These are phyloP conservation scores for Cylindrotheca fusiformis DNA, from an alignment of 108 stramenopile species.

Conservation along the genomic window DNA sequence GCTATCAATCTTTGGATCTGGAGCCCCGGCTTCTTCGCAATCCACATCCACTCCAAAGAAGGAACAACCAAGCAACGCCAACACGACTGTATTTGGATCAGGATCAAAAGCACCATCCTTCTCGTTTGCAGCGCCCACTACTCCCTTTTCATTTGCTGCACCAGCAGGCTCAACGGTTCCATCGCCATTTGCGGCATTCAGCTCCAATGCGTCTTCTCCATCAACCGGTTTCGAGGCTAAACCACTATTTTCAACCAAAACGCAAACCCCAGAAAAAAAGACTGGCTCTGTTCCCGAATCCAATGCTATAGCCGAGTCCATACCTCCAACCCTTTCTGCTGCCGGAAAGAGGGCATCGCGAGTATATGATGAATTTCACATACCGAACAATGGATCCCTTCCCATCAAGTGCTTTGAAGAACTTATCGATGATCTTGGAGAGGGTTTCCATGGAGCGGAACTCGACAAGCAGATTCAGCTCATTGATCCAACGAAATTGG, in stretches of 20 bases:
- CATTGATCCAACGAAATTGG: slow-evolving; percentile 44
- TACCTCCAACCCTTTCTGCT: not conserved
- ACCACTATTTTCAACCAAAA: slow-evolving; percentile 34
- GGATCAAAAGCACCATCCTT: slow-evolving; percentile 16
- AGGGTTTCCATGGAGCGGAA: slow-evolving; percentile 82
- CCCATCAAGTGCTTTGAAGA: slow-evolving; percentile 45
- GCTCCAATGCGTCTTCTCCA: not conserved
- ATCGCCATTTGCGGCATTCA: not conserved
- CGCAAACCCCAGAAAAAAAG: too few species aligned
- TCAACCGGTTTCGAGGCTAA: slow-evolving; percentile 16
- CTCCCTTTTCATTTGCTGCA: slow-evolving; percentile 3
- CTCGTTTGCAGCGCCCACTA: not conserved
- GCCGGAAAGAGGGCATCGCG: slow-evolving; percentile 17
- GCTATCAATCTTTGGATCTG: too few species aligned
- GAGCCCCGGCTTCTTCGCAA: too few species aligned
- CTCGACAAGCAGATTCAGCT: slow-evolving; percentile 49
- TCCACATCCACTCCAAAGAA: not conserved
- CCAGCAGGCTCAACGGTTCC: not conserved
- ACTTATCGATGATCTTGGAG: slow-evolving; percentile 61
- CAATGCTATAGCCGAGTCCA: not conserved
- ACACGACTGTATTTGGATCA: slow-evolving; percentile 14
- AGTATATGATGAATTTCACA: slow-evolving; percentile 50
- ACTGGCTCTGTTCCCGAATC: not conserved
- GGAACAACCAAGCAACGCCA: not conserved
- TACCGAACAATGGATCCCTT: slow-evolving; percentile 27